These are phyloP conservation scores for Pyrenophora teres DNA, from an alignment of 2,329 filamentous ascomycete genomes.

Conservation along the genomic window DNA sequence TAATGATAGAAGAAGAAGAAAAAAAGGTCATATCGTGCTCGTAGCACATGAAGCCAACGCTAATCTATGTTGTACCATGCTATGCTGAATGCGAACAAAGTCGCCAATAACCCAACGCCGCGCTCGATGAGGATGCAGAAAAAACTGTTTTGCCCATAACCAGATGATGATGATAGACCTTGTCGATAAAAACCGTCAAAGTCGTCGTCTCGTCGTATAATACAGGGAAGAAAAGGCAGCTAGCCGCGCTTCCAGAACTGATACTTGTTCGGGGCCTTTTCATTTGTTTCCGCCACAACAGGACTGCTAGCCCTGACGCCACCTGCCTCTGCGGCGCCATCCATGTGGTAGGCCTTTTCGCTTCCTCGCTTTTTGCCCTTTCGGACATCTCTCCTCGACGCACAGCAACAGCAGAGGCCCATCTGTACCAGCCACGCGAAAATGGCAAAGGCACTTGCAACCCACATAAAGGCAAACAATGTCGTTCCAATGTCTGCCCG, in stretches of 20 bases:
- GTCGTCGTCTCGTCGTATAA: background rate
- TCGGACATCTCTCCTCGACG: slow-evolving; percentile 59
- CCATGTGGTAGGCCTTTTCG: slow-evolving; percentile 40
- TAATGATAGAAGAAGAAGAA: too few relatives aligned
- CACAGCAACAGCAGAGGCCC: slow-evolving; percentile 78
- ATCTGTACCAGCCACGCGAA: slow-evolving; percentile 74
- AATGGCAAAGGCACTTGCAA: slow-evolving; percentile 68
- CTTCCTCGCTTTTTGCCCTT: slow-evolving; percentile 54
- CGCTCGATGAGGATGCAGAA: slow-evolving; percentile 10
- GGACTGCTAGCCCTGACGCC: slow-evolving; percentile 8
- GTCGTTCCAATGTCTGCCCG: slow-evolving; percentile 67
- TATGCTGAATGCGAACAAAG: background rate
- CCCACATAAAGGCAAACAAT: slow-evolving; percentile 92
- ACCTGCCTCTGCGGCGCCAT: slow-evolving; percentile 10
- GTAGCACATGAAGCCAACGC: background rate
- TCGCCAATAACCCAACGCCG: slow-evolving; percentile 20
- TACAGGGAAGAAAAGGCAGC: background rate
- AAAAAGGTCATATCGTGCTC: background rate
- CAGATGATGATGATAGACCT: background rate
- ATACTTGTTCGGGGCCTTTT: slow-evolving; percentile 14
- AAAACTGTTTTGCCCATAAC: background rate
- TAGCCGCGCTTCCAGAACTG: slow-evolving; percentile 25
- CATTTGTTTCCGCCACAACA: slow-evolving; percentile 5
- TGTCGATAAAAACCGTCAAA: background rate
- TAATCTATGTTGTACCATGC: slow-evolving; percentile 3